Conservation (phyloP, 2,329 filamentous ascomycete genomes). For the Trichoderma polysporum region DNA sequence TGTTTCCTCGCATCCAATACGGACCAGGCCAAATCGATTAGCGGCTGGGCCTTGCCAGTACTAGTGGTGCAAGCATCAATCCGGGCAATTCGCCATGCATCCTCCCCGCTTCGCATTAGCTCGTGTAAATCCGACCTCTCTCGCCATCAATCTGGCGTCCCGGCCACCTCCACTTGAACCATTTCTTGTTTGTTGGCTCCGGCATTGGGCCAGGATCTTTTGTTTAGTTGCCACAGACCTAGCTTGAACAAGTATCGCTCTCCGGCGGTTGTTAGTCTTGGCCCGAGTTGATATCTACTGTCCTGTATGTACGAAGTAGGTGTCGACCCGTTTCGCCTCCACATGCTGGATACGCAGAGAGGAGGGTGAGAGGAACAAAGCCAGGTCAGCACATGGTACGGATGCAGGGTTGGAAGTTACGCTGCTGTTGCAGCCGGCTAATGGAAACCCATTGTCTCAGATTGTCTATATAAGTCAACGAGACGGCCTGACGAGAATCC, state of each 20-base stretch:
- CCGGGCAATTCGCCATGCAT: conserved; percentile 10
- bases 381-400: conserved; percentile 7
- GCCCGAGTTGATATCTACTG: conserved; percentile 15
- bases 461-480: conserved; percentile 16
- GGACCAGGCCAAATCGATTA: neutral
- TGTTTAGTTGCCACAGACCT: conserved; percentile 23
- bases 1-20: neutral
- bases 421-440: neutral
- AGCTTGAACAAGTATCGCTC: conserved; percentile 25
- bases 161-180: neutral
- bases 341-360: neutral
- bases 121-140: neutral
- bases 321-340: conserved; percentile 2
- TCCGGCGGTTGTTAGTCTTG: conserved; percentile 28
- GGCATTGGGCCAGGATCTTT: conserved; percentile 25
- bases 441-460: neutral
- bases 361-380: neutral
- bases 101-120: neutral
- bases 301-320: too few species aligned
- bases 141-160: conserved; percentile 5
- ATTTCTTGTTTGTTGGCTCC: conserved; percentile 12
- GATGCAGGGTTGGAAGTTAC: neutral
- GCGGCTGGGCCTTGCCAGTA: neutral
- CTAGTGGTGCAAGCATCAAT: neutral
- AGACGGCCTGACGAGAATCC: neutral